Conservation (phyloP, 805 yeast genomes). For the Yarrowia hollandica region DNA sequence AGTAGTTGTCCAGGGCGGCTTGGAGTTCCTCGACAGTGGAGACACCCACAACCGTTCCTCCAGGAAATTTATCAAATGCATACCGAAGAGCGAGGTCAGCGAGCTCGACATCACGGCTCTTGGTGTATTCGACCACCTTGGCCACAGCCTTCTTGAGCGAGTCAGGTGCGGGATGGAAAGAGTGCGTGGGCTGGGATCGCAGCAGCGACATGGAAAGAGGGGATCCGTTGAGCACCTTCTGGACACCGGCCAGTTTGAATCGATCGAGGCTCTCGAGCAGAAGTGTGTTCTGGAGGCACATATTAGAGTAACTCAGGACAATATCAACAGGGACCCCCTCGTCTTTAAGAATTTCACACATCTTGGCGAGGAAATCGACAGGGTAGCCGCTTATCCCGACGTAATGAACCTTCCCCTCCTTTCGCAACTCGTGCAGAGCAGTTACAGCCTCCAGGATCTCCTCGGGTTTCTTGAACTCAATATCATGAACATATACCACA, state of each 20-base stretch:
- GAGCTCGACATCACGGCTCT: constrained; percentile 54
- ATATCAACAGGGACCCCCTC: constrained; percentile 68
- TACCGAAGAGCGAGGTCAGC: constrained; percentile 81
- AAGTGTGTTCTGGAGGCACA: constrained; percentile 76
- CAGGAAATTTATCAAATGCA: constrained; percentile 66
- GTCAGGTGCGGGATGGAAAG: constrained; percentile 77
- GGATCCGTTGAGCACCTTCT: constrained; percentile 72
- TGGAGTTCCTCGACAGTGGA: constrained; percentile 63
- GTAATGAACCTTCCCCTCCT: constrained; percentile 59
- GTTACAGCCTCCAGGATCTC: constrained; percentile 62
- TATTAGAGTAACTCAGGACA: constrained; percentile 74
- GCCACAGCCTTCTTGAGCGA: constrained; percentile 52
- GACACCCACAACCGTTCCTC: constrained; percentile 77
- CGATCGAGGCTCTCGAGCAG: constrained; percentile 48
- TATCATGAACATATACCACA: constrained; percentile 82
- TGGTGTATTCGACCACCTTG: constrained; percentile 49
- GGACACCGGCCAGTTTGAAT: constrained; percentile 52
- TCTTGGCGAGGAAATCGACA: constrained; percentile 59
- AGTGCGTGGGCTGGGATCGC: constrained; percentile 62
- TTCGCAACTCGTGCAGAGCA: constrained; percentile 58
- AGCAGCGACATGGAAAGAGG: constrained; percentile 86
- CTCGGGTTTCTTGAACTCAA: constrained; percentile 68
- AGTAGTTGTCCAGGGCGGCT: constrained; percentile 59
- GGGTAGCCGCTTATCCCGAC: constrained; percentile 91
- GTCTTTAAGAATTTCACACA: constrained; percentile 46